Base-by-base conservation (phyloP, 768 basidiomycete species). In the Phylloporus arenicola region DNA sequence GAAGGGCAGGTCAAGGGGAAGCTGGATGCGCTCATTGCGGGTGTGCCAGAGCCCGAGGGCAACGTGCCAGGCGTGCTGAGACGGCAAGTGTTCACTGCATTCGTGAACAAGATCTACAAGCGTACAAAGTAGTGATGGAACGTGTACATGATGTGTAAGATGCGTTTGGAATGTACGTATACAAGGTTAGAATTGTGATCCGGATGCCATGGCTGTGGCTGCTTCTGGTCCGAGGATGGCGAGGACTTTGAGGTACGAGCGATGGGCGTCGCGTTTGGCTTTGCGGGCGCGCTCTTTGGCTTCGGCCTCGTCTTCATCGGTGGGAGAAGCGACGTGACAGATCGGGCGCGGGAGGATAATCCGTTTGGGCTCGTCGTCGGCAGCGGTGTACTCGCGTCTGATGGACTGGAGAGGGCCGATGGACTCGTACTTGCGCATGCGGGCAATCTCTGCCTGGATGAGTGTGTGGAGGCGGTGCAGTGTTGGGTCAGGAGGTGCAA, bases 71-170 rank as follows among this genome's bases (percentile, higher is more conserved):
- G 67, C 0, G 74, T 74, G 20, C 64, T 84, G 70, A 79, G 69
- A 63, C 69, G 73, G 47, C 83, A 82, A 54, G 86, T 96, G 51
- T 95, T 97, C 70, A 77, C 75, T 53, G 83, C 78, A 59, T 97
- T 96, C 74, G 70, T 98, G 65, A 77, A 79, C 53, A 98, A 98
- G 77, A 94, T 98, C 31, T 80, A 83, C 59, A 76, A 76, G 68
- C 73, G 82, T 54, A 78, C 70, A 54, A 82, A 80, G 72, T 83
- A 73, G 55, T 6, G 8, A 6, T 40, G n/a, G 8, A 35, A n/a
- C 16, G 35, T 35, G 35, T 35, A 6, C 6, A n/a, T n/a, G n/a
- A n/a, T n/a, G 31, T 33, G 14, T n/a, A 9, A n/a, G 33, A 34
- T 34, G 30, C 13, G n/a, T 19, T 19, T 38, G 37, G 37, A 38